These are phyloP conservation scores for Solanum chiquidenum DNA, from an alignment of 257 asterid genomes.

Conservation along the genomic window DNA sequence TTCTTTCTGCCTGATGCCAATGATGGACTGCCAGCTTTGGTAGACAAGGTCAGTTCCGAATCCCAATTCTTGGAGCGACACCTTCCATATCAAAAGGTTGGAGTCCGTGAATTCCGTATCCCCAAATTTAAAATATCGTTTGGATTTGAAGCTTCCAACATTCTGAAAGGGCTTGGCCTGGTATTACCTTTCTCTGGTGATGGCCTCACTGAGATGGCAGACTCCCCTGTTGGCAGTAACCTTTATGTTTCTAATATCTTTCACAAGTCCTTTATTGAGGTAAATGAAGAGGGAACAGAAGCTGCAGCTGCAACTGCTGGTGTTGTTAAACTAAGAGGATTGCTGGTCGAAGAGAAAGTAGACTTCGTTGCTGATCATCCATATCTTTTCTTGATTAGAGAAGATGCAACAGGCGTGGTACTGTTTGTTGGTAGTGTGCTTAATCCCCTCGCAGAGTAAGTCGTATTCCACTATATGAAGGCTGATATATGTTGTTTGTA, in stretches of 20 bases:
- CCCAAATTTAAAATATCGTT: conserved; percentile 30
- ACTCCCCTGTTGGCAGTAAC: conserved; percentile 9
- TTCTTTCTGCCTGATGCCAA: conserved; percentile 28
- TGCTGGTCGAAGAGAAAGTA: neutral
- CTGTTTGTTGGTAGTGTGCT: conserved; percentile 22
- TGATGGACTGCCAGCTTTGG: conserved; percentile 22
- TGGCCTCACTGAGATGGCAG: conserved; percentile 25
- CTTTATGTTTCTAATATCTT: conserved; percentile 25
- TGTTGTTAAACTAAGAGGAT: neutral
- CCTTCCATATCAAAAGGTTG: conserved; percentile 6
- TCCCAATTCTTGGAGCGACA: conserved; percentile 22
- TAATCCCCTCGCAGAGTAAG: conserved; percentile 7
- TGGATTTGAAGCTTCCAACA: conserved; percentile 27
- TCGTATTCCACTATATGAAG: neutral
- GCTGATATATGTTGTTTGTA: neutral
- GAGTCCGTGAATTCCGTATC: conserved; percentile 13
- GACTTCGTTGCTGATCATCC: conserved; percentile 36
- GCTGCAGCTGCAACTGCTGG: conserved; percentile 27
- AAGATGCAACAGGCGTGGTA: conserved; percentile 21
- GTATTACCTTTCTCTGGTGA: conserved; percentile 21
- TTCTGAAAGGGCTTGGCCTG: conserved; percentile 21
- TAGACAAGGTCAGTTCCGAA: conserved; percentile 12
- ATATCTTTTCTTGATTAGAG: conserved; percentile 25
- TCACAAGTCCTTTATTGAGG: conserved; percentile 31
- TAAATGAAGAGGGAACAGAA: conserved; percentile 36